Evolutionary conservation across 2,329 filamentous ascomycete genomes (phyloP).

Genomic region (Exophiala dermatitidis): DNA sequence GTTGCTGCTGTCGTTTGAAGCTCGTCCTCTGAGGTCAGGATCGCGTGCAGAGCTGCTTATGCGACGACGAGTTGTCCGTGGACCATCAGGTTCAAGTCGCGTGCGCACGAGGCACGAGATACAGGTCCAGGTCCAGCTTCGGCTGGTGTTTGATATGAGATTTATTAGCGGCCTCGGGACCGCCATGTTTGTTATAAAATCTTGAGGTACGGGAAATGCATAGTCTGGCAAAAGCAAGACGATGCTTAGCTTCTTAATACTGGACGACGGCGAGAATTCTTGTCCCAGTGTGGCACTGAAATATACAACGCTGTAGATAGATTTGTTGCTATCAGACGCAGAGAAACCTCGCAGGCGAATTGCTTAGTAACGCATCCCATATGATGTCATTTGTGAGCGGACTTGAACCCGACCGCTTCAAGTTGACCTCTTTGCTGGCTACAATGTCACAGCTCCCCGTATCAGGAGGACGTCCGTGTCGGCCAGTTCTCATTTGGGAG

Average conservation of each 20-base stretch:
- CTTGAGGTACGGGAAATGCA: neutral
- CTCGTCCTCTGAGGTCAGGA: neutral
- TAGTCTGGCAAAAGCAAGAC: neutral
- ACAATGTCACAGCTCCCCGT: too few relatives aligned
- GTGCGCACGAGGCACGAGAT: constrained; percentile 30
- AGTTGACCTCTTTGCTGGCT: too few relatives aligned
- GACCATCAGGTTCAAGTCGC: constrained; percentile 32
- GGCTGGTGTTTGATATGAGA: neutral
- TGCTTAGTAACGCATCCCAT: too few relatives aligned
- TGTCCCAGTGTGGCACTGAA: neutral
- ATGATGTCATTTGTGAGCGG: too few relatives aligned
- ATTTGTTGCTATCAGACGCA: too few relatives aligned
- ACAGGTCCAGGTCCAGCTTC: neutral
- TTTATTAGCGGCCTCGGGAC: neutral
- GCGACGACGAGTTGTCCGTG: constrained; percentile 12
- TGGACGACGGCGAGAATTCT: neutral
- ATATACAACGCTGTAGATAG: too few relatives aligned
- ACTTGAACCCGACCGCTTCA: too few relatives aligned
- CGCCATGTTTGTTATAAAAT: neutral
- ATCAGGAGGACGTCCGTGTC: too few relatives aligned
- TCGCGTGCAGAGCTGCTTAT: neutral
- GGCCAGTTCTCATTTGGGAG: too few relatives aligned
- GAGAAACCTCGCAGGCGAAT: too few relatives aligned
- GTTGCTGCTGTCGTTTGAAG: constrained; percentile 23
- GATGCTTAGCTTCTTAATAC: neutral